phyloP scores from a whole-genome alignment of 257 asterid species.

The Fraxinus cuspidata region DNA sequence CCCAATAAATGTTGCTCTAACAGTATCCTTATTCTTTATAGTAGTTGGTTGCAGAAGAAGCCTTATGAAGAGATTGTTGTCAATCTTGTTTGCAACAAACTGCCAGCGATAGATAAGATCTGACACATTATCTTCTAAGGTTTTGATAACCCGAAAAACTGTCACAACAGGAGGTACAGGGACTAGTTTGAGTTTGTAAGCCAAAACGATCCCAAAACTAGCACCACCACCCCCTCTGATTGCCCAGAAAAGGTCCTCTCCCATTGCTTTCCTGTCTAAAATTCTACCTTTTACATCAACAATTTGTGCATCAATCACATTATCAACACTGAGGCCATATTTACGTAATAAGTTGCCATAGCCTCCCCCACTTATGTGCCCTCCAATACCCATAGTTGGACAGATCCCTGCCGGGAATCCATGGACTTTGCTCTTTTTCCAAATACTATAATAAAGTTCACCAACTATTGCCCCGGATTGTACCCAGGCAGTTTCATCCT shows the following conservation, averaged over 20 bases:
- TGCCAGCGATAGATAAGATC: constrained; percentile 26
- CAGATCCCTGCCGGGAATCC: constrained; percentile 42
- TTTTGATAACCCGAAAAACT: constrained; percentile 19
- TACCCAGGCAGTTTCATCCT: constrained; percentile 36
- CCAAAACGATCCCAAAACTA: constrained; percentile 38
- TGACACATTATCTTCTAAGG: constrained; percentile 22
- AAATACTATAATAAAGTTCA: constrained; percentile 34
- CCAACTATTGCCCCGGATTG: constrained; percentile 39
- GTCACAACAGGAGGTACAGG: constrained; percentile 31
- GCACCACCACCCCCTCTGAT: constrained; percentile 49
- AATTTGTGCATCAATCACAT: constrained; percentile 37
- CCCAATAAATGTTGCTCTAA: constrained; percentile 26
- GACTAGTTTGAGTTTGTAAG: constrained; percentile 34
- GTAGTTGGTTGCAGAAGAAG: constrained; percentile 25
- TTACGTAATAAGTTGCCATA: constrained; percentile 37
- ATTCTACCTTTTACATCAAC: constrained; percentile 35
- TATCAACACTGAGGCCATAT: constrained; percentile 33
- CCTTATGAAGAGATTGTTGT: constrained; percentile 33
- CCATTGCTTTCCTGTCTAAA: constrained; percentile 39
- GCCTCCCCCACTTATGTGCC: constrained; percentile 35
- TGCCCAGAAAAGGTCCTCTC: constrained; percentile 49
- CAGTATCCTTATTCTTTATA: neutral
- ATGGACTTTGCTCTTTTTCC: constrained; percentile 33
- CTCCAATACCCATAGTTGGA: constrained; percentile 34
- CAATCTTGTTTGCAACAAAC: constrained; percentile 22